These are phyloP conservation scores for Pythium vanterpoolii DNA, from an alignment of 352 stramenopile species.

Conservation along the genomic window DNA sequence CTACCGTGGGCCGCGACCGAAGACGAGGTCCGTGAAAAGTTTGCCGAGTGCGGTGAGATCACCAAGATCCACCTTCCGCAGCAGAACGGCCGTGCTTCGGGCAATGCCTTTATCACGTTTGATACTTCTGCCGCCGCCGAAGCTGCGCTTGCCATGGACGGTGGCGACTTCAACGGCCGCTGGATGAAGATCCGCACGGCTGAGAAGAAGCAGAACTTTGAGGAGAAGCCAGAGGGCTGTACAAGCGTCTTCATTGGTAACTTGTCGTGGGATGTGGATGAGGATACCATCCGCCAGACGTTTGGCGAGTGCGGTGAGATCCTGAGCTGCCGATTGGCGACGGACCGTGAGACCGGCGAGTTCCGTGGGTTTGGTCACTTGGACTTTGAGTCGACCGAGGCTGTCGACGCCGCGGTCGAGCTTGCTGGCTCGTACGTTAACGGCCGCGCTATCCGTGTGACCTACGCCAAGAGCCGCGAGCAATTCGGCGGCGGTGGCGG, in stretches of 20 bases:
- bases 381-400: constrained; percentile 95
- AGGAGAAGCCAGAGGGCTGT: constrained; percentile 94
- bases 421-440: constrained; percentile 91
- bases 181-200: constrained; percentile 96
- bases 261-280: constrained; percentile 95
- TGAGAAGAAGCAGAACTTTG: constrained; percentile 81
- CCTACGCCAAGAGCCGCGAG: constrained; percentile 89
- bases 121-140: constrained; percentile 55
- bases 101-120: constrained; percentile 97
- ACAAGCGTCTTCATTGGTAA: constrained; percentile 98
- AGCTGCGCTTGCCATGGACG: constrained; percentile 90
- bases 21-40: constrained; percentile 94
- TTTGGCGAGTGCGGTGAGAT: constrained; percentile 97
- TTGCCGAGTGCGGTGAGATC: constrained; percentile 91
- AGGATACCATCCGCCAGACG: constrained; percentile 89
- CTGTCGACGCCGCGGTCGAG: constrained; percentile 89
- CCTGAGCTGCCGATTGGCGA: constrained; percentile 91
- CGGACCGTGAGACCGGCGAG: constrained; percentile 95
- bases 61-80: constrained; percentile 80
- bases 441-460: constrained; percentile 93
- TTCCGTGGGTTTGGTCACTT: constrained; percentile 99
- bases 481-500: constrained; percentile 32
- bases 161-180: constrained; percentile 90
- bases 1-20: constrained; percentile 95
- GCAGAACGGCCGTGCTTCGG: constrained; percentile 88